A percentile compares a stretch with the other conserved stretches of the same genome.
Evolutionary conservation across 306 rosid genomes (phyloP).

Genomic region (Carpinus viminea): DNA sequence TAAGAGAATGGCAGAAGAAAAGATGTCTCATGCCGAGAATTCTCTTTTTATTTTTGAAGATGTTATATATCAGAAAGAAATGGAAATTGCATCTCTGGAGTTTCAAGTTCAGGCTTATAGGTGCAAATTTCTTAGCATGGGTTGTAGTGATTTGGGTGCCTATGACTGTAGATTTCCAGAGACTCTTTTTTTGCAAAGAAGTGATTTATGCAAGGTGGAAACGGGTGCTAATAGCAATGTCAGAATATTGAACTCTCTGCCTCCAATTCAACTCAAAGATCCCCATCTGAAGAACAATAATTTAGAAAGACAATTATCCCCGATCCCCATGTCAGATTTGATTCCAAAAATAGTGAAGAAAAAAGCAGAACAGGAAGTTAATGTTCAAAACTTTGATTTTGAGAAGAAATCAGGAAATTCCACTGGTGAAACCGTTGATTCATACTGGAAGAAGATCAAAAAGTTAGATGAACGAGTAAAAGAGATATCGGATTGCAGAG

Average conservation of each 20-base stretch:
- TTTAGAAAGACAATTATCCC: slow-evolving; percentile 48
- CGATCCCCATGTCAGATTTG: slow-evolving; percentile 37
- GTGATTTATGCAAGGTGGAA: slow-evolving; percentile 45
- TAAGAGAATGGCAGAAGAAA: slow-evolving; percentile 91
- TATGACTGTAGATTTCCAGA: slow-evolving; percentile 56
- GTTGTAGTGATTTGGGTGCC: slow-evolving; percentile 50
- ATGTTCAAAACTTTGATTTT: slow-evolving; percentile 33
- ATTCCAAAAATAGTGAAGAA: slow-evolving; percentile 27
- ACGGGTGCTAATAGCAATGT: slow-evolving; percentile 29
- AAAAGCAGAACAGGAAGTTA: slow-evolving; percentile 35
- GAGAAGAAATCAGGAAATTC: slow-evolving; percentile 32
- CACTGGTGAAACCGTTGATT: slow-evolving; percentile 37
- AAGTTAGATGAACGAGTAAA: slow-evolving; percentile 68
- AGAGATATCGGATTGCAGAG: slow-evolving; percentile 59
- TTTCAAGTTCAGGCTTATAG: slow-evolving; percentile 71
- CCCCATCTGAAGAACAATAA: slow-evolving; percentile 27
- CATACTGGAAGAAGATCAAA: slow-evolving; percentile 62
- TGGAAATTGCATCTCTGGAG: slow-evolving; percentile 83
- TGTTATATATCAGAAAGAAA: slow-evolving; percentile 72
- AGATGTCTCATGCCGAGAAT: slow-evolving; percentile 78
- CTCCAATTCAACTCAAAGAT: slow-evolving; percentile 52
- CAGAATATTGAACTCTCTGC: slow-evolving; percentile 69
- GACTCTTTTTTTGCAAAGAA: slow-evolving; percentile 34
- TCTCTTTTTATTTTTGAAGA: slow-evolving; percentile 72
- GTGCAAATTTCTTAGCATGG: slow-evolving; percentile 62